Evolutionary conservation across 495 filamentous ascomycete species (phyloP).

Genomic region (Hyaloscypha hepaticicola): DNA sequence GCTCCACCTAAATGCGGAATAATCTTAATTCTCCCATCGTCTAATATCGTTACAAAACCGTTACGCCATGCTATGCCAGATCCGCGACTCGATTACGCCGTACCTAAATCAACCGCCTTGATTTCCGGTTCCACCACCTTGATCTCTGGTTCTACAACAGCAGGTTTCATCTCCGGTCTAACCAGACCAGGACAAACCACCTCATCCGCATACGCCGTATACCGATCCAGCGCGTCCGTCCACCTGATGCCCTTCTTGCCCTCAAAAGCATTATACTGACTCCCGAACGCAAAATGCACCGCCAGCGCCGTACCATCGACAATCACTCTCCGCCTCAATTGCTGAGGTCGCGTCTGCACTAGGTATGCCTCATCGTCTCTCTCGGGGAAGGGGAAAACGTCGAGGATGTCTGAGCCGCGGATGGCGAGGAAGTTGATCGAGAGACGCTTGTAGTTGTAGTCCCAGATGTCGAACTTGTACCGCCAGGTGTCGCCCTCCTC

Average conservation of each 20-base stretch:
- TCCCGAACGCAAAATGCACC: constrained; percentile 47
- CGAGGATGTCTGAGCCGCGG: constrained; percentile 42
- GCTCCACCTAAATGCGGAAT: too few species aligned
- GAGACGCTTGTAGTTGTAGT: constrained; percentile 43
- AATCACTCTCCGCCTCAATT: constrained; percentile 36
- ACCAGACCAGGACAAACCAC: not conserved
- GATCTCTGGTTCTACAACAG: too few species aligned
- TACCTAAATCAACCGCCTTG: not conserved
- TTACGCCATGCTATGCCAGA: too few species aligned
- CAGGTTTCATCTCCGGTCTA: not conserved
- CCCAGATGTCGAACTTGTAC: constrained; percentile 55
- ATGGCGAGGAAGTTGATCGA: constrained; percentile 50
- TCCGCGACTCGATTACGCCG: not conserved
- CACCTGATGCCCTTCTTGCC: constrained; percentile 42
- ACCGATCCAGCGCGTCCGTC: constrained; percentile 52
- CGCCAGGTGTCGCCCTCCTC: constrained; percentile 42
- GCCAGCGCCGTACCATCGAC: constrained; percentile 54
- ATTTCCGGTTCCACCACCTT: not conserved
- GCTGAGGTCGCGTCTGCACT: constrained; percentile 32
- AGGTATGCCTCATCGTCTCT: constrained; percentile 37
- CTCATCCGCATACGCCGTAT: constrained; percentile 21
- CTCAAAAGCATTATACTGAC: constrained; percentile 35
- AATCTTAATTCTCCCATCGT: too few species aligned
- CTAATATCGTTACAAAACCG: too few species aligned
- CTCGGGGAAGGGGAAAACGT: constrained; percentile 31